Evolutionary conservation across 192 early-diverging fungal genomes (phyloP), one percentile per base, ranked within the genome.

Genomic region (Diversispora eburnea): DNA sequence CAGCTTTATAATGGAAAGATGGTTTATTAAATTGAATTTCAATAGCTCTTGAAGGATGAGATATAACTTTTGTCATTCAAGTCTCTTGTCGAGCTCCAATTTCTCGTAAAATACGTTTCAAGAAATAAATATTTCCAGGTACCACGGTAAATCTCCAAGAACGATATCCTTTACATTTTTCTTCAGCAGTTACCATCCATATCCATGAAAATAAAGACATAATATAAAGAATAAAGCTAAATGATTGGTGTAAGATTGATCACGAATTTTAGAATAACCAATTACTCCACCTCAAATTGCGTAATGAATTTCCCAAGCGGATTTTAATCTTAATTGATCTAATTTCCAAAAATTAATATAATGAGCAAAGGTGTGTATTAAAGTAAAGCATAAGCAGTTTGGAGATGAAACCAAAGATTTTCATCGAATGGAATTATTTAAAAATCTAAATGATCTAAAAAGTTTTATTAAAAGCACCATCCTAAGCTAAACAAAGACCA

Each of bases 381-480:
- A 75, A 0, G 88, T 84, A 25, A 81, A 90, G 89, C 84, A 72
- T 88, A 91, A 1, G 88, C 86, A 0, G 82, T 80, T 22, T 88
- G 84, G 80, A 88, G 90, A 84, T 93, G 92, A 47, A 91, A 90
- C 75, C 89, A 88, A 64, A 91, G 84, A 76, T 89, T 89, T 77
- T 91, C 85, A 72, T 93, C 90, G 54, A 93, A 81, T n/a, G 87
- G 86, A n/a, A 93, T 83, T 74, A 63, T 83, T 84, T 56, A 92
- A 66, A 59, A 88, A 84, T 3, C 84, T 84, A 5, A 79, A 73
- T 56, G 75, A 75, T 12, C 86, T 82, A 13, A 89, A 79, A 39
- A 84, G 75, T 64, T 74, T 65, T 52, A 91, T 78, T 54, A 88
- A 81, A 46, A 51, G 84, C 62, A 73, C 83, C 82, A 66, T 87